A percentile compares a stretch with the other conserved stretches of the same genome.
Evolutionary conservation across 108 stramenopile species (phyloP).

Genomic region (Fistulifera pelliculosa): DNA sequence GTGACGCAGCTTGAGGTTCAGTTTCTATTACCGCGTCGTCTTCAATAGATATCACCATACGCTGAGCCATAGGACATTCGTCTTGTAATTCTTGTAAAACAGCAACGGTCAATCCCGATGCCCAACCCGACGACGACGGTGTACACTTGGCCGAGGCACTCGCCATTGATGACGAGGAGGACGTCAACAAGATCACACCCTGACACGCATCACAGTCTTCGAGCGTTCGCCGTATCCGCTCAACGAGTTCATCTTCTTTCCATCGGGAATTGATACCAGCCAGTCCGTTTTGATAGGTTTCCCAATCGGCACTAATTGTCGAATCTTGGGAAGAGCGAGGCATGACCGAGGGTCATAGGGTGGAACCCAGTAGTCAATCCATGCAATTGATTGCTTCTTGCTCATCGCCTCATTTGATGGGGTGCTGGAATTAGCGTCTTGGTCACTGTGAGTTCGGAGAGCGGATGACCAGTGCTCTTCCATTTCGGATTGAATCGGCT

Average conservation of each 20-base stretch:
- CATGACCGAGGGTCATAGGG: slow-evolving; percentile 36
- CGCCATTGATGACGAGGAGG: too few relatives aligned
- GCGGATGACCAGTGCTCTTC: slow-evolving; percentile 2
- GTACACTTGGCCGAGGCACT: too few relatives aligned
- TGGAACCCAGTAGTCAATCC: slow-evolving; percentile 69
- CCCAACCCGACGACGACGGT: slow-evolving; percentile 35
- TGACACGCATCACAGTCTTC: slow-evolving; percentile 58
- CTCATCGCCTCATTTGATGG: background rate
- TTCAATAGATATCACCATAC: slow-evolving; percentile 26
- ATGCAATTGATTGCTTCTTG: slow-evolving; percentile 2
- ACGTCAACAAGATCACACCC: slow-evolving; percentile 44
- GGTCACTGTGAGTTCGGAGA: background rate
- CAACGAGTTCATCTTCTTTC: slow-evolving; percentile 37
- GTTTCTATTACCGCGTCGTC: background rate
- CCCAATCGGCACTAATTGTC: slow-evolving; percentile 19
- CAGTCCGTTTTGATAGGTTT: slow-evolving; percentile 11
- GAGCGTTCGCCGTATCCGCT: slow-evolving; percentile 47
- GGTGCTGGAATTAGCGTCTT: slow-evolving; percentile 1
- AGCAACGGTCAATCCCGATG: slow-evolving; percentile 49
- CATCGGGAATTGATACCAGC: slow-evolving; percentile 7
- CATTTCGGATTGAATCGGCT: slow-evolving; percentile 4
- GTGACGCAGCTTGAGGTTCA: background rate
- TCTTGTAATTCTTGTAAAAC: slow-evolving; percentile 62
- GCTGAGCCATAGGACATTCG: slow-evolving; percentile 56
- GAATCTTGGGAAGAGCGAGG: slow-evolving; percentile 30